Conservation (phyloP, 23 red algal species). For the Gracilaria domingensis region DNA sequence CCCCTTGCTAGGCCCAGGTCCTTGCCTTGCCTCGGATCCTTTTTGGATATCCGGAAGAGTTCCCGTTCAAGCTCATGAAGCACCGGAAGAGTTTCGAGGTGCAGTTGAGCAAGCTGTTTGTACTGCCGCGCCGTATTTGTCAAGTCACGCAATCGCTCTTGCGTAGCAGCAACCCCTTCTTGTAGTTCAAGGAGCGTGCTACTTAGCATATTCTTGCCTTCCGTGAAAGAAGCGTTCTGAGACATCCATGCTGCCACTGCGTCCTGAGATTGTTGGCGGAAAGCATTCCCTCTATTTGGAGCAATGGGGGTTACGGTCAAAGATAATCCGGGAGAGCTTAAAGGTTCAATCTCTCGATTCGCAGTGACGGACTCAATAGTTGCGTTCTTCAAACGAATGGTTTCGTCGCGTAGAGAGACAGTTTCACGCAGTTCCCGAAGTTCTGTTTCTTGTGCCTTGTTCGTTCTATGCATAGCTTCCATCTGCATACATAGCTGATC, state of each 20-base stretch:
- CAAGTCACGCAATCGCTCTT: constrained; percentile 64
- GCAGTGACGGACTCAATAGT: constrained; percentile 18
- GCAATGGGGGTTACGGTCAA: constrained; percentile 21
- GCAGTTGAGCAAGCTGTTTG: constrained; percentile 35
- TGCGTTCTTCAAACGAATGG: constrained; percentile 30
- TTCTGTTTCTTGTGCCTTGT: constrained; percentile 52
- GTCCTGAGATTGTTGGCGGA: constrained; percentile 4
- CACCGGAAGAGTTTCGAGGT: constrained; percentile 56
- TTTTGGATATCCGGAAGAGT: constrained; percentile 47
- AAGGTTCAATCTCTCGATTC: constrained; percentile 17
- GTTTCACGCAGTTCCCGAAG: constrained; percentile 47
- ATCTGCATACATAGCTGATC: constrained; percentile 49
- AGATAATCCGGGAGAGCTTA: constrained; percentile 15
- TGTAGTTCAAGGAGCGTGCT: constrained; percentile 46
- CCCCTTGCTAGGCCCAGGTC: constrained; percentile 33
- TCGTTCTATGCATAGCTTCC: constrained; percentile 48
- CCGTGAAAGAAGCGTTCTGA: constrained; percentile 30
- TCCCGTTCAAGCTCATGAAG: constrained; percentile 65
- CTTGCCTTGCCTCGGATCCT: constrained; percentile 12
- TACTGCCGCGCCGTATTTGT: constrained; percentile 59
- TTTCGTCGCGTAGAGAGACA: constrained; percentile 43
- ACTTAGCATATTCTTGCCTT: constrained; percentile 28
- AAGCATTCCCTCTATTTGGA: not conserved
- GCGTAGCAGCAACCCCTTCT: constrained; percentile 46
- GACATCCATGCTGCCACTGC: constrained; percentile 41